A percentile compares a stretch with the other conserved stretches of the same genome.
These are phyloP conservation scores for Colletotrichum coccodes DNA, from an alignment of 2,329 filamentous ascomycete genomes.

Conservation along the genomic window DNA sequence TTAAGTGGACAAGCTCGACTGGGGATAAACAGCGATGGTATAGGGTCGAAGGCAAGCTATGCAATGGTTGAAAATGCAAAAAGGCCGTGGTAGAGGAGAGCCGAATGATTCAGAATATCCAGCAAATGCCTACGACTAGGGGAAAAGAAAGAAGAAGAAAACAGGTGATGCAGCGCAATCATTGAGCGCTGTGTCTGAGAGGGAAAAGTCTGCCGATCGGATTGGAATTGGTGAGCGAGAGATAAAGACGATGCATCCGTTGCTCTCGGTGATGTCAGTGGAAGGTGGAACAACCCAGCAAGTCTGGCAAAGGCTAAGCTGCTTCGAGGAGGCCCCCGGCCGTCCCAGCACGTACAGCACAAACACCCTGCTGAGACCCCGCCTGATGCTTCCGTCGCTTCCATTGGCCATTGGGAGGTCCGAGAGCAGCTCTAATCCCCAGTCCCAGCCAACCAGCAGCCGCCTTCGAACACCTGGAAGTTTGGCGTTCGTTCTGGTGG, in stretches of 20 bases:
- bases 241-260: constrained; percentile 27
- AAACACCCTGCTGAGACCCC: constrained; percentile 18
- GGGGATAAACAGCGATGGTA: constrained; percentile 2
- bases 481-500: constrained; percentile 1
- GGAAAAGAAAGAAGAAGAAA: background rate
- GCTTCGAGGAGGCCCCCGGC: constrained; percentile 13
- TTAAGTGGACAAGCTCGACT: constrained; percentile 23
- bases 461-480: background rate
- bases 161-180: background rate
- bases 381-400: background rate
- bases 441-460: background rate
- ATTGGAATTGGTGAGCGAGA: constrained; percentile 8
- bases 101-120: background rate
- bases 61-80: background rate
- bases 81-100: background rate
- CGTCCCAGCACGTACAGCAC: constrained; percentile 5
- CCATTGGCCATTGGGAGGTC: constrained; percentile 23
- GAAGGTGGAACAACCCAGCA: constrained; percentile 23
- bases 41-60: background rate
- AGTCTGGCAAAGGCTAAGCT: constrained; percentile 16
- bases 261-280: constrained; percentile 33
- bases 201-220: constrained; percentile 24
- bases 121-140: background rate
- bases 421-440: constrained; percentile 15
- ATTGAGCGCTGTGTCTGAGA: background rate